A percentile compares a stretch with the other conserved stretches of the same genome.
These are phyloP conservation scores for Tricholoma sp. DNA, from an alignment of 768 basidiomycete species.

Conservation along the genomic window DNA sequence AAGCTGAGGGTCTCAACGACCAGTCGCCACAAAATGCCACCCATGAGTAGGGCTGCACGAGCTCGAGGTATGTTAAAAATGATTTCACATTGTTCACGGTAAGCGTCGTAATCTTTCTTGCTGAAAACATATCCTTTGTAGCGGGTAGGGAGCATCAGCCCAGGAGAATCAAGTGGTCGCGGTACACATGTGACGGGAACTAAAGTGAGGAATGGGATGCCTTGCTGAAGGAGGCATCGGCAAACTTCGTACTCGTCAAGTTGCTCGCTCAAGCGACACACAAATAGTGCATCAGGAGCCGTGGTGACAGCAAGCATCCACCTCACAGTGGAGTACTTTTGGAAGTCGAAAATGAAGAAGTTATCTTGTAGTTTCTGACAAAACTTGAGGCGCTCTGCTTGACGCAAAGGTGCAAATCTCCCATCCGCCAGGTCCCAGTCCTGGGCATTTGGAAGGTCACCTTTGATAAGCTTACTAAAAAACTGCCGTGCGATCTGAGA, in stretches of 20 bases:
- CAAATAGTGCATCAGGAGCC: background rate
- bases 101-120: conserved; percentile 7
- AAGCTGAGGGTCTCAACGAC: conserved; percentile 1
- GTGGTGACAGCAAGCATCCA: background rate
- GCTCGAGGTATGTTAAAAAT: conserved; percentile 6
- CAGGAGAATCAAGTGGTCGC: background rate
- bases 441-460: no score
- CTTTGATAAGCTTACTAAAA: no score
- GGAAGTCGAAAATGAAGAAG: background rate
- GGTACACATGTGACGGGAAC: background rate
- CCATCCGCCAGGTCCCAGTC: no score
- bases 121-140: background rate
- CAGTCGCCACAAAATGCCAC: conserved; percentile 11
- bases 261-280: background rate
- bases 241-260: background rate
- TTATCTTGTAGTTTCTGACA: background rate
- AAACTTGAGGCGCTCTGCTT: background rate
- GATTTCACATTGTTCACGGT: background rate
- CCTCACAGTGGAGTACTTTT: background rate
- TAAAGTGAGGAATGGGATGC: background rate
- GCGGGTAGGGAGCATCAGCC: background rate
- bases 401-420: no score
- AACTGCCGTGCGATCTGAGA: no score
- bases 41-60: conserved; percentile 11
- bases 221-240: background rate